These are phyloP conservation scores for Alternaria metachromatica DNA, from an alignment of 2,329 filamentous ascomycete genomes.

Conservation along the genomic window DNA sequence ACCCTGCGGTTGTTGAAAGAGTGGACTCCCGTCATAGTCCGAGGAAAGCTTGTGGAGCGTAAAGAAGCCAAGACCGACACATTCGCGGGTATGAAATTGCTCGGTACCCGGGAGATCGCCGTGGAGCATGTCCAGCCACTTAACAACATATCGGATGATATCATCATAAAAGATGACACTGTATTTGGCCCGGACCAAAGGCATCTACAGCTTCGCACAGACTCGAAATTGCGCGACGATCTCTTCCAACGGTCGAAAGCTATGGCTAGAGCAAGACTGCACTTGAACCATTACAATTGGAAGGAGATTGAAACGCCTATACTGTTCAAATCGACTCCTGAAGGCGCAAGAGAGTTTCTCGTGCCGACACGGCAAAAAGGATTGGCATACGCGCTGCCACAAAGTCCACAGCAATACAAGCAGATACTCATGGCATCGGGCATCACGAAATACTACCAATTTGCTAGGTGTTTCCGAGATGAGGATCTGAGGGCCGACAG, in stretches of 20 bases:
- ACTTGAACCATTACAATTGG: conserved; percentile 65
- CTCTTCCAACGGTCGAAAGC: conserved; percentile 73
- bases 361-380: conserved; percentile 83
- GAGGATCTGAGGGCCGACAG: conserved; percentile 91
- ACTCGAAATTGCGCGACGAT: conserved; percentile 69
- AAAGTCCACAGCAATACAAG: conserved; percentile 98
- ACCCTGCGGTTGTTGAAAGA: conserved; percentile 54
- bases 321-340: conserved; percentile 96
- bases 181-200: conserved; percentile 77
- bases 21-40: conserved; percentile 63
- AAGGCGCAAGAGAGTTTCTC: conserved; percentile 92
- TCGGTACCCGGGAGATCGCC: conserved; percentile 63
- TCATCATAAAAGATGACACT: conserved; percentile 77
- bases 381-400: conserved; percentile 86
- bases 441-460: conserved; percentile 83
- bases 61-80: conserved; percentile 43
- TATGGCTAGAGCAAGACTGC: conserved; percentile 59
- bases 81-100: conserved; percentile 40
- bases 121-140: conserved; percentile 69
- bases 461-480: conserved; percentile 93
- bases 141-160: conserved; percentile 75
- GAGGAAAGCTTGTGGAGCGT: conserved; percentile 57
- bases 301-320: conserved; percentile 89
- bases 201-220: conserved; percentile 84
- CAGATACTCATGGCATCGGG: conserved; percentile 96